phyloP scores from a whole-genome alignment of 202 grass and related monocot genomes.

The Schoenoplectus triqueter region DNA sequence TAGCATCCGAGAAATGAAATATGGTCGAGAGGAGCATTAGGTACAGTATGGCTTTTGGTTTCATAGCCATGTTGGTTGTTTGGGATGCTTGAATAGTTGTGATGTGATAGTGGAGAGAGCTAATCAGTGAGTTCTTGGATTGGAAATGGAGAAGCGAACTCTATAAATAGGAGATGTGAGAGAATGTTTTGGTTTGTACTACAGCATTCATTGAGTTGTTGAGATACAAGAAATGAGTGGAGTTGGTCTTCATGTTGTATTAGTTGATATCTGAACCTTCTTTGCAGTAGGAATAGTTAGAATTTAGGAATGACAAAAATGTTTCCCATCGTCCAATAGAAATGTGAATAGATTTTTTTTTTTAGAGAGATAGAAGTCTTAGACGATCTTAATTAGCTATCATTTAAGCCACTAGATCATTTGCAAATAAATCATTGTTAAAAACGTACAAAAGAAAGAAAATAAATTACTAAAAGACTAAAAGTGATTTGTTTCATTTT shows the following conservation, averaged over 20 bases:
- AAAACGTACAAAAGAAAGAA: neutral
- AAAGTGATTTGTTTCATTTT: neutral
- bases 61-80: constrained; percentile 35
- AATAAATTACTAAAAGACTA: neutral
- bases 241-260: constrained; percentile 43
- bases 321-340: neutral
- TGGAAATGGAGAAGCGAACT: constrained; percentile 22
- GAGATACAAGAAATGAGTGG: constrained; percentile 37
- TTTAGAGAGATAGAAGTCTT: too few species aligned
- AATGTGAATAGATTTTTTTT: neutral
- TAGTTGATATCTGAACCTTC: constrained; percentile 33
- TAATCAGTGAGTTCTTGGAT: constrained; percentile 9
- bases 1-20: constrained; percentile 32
- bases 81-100: neutral
- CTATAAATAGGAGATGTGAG: constrained; percentile 41
- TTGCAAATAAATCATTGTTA: neutral
- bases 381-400: too few species aligned
- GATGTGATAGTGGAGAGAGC: constrained; percentile 5
- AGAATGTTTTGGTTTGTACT: neutral
- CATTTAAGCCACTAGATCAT: too few species aligned
- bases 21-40: constrained; percentile 43
- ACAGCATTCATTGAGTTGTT: too few species aligned
- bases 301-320: neutral
- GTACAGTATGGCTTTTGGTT: constrained; percentile 38
- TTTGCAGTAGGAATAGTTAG: constrained; percentile 12